Evolutionary conservation across 2,329 filamentous ascomycete genomes (phyloP), one percentile per base, ranked within the genome.

Genomic region (Monilinia fructicola): DNA sequence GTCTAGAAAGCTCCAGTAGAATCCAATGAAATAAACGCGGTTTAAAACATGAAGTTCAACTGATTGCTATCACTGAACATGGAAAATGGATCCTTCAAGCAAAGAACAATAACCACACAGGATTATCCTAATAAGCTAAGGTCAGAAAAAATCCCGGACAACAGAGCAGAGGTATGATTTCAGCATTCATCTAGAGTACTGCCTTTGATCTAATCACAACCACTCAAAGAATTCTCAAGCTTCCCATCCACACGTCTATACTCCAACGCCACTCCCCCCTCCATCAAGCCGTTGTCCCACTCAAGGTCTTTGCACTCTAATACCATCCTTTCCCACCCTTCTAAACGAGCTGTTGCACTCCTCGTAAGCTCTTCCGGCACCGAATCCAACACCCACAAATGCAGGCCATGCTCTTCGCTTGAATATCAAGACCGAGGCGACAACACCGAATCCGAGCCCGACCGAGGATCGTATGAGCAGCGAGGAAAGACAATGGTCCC

Each of bases 381-480:
- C 95, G 79, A 99, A 98, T 67, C 95, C 95, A 65, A 94, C 85
- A 72, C 95, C 95, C 72, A 97, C 87, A 78, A 92, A 95, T n/a
- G 93, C 95, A 67, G 95, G 95, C 92, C 94, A 99, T 72, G 95
- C 92, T 82, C 95, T 90, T 80, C 96, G 90, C 86, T 96, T 97
- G 87, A 99, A 99, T 66, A 99, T 82, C 67, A 99, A 90, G 69
- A 99, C 93, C 69, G 95, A 98, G 85, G 99, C 98, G 81, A 99
- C 92, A 79, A 99, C 90, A 78, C 95, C 95, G 82, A 99, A 99
- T 74, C 91, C 92, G 78, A 98, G 90, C 77, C 95, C 95, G 79
- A 99, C 90, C 66, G 91, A 90, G 72, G 94, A 98, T 81, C 96
- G 93, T 84, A 99, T 96, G 78, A 99, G 87, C 80, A 97, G 87